Conservation (phyloP, 2,329 filamentous ascomycete genomes). For the Penicillium hesseltinei region DNA sequence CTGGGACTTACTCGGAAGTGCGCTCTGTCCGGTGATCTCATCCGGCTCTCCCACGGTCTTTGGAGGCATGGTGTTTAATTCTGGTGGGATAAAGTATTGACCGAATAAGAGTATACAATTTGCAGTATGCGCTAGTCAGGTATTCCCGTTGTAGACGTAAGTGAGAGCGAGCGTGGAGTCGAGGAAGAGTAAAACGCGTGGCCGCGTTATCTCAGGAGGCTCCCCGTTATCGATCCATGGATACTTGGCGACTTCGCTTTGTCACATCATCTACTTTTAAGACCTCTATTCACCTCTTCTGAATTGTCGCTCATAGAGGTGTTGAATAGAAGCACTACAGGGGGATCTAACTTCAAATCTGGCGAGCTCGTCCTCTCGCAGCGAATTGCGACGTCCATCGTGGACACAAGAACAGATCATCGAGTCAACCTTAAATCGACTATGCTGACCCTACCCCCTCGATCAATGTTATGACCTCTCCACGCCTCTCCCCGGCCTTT, state of each 20-base stretch:
- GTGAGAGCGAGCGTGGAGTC: slow-evolving; percentile 14
- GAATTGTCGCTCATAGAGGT: background rate
- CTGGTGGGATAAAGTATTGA: background rate
- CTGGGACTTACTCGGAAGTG: slow-evolving; percentile 70
- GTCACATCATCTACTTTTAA: slow-evolving; percentile 12
- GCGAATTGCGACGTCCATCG: slow-evolving; percentile 5
- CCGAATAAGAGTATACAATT: background rate
- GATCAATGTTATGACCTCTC: slow-evolving; percentile 44
- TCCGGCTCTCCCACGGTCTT: slow-evolving; percentile 82
- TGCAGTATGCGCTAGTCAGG: background rate
- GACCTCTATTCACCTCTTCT: slow-evolving; percentile 7
- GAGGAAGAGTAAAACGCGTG: slow-evolving; percentile 22
- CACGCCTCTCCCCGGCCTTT: slow-evolving; percentile 35
- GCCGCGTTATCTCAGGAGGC: slow-evolving; percentile 29
- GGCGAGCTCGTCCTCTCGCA: background rate
- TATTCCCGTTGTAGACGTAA: background rate
- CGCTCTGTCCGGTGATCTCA: slow-evolving; percentile 80
- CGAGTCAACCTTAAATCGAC: slow-evolving; percentile 18
- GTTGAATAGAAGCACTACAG: background rate
- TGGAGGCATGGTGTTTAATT: slow-evolving; percentile 69
- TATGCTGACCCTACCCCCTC: slow-evolving; percentile 29
- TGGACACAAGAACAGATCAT: slow-evolving; percentile 15
- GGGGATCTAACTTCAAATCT: background rate
- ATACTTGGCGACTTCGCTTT: slow-evolving; percentile 24
- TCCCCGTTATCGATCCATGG: slow-evolving; percentile 28